Conservation (phyloP, 1,139 yeast species). For the Kodamaea ohmeri region DNA sequence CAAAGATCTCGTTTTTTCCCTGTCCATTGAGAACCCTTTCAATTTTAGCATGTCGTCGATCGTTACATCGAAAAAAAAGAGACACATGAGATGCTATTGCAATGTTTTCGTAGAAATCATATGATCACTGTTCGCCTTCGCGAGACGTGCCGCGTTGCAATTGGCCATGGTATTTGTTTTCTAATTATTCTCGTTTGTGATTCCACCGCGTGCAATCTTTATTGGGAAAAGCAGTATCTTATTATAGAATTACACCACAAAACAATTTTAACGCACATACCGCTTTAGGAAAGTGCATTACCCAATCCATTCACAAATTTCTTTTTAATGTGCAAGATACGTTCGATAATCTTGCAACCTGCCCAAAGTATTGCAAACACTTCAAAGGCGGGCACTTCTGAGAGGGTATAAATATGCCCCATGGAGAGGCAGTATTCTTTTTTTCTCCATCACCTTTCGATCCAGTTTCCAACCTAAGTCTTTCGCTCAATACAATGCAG, state of each 20-base stretch:
- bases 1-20: too few relatives aligned
- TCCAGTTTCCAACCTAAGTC: slow-evolving; percentile 18
- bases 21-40: too few relatives aligned
- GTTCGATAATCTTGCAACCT: not conserved
- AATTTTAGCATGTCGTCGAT: too few relatives aligned
- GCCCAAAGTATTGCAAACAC: not conserved
- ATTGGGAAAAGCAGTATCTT: not conserved
- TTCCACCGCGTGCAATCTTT: not conserved
- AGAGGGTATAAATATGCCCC: slow-evolving; percentile 6
- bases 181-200: too few relatives aligned
- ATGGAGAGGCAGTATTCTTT: not conserved
- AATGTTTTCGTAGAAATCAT: too few relatives aligned
- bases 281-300: not conserved
- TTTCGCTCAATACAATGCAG: slow-evolving; percentile 28
- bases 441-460: slow-evolving; percentile 16
- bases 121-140: too few relatives aligned
- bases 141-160: too few relatives aligned
- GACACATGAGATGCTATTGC: too few relatives aligned
- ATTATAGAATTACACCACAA: not conserved
- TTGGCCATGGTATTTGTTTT: too few relatives aligned
- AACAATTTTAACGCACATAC: not conserved
- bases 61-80: too few relatives aligned
- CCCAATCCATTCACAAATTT: not conserved
- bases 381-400: slow-evolving; percentile 1
- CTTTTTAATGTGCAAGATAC: not conserved